Percentiles rank a stretch among this genome's conserved stretches.
These are phyloP conservation scores for Cyclocybe aegerita DNA, from an alignment of 768 basidiomycete species.

Conservation along the genomic window DNA sequence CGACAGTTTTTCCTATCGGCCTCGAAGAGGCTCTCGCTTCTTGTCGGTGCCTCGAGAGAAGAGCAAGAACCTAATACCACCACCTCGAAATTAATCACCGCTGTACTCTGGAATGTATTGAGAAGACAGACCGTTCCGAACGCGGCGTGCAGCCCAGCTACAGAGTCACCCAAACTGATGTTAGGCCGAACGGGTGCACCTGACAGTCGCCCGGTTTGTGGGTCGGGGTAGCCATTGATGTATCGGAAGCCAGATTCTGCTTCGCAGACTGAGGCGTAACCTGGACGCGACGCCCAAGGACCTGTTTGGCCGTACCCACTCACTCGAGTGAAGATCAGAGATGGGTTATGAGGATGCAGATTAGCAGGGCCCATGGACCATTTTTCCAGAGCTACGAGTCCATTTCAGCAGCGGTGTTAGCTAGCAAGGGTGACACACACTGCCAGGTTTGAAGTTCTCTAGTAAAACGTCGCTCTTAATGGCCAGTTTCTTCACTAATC, in stretches of 20 bases:
- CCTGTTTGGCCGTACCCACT: constrained; percentile 18
- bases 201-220: constrained; percentile 47
- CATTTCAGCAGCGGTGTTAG: too few relatives aligned
- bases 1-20: constrained; percentile 54
- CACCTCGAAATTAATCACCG: not conserved
- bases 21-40: constrained; percentile 27
- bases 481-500: constrained; percentile 61
- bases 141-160: constrained; percentile 71
- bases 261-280: constrained; percentile 76
- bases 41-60: constrained; percentile 45
- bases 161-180: constrained; percentile 70
- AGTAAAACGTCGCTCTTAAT: constrained; percentile 64
- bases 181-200: constrained; percentile 72
- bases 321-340: constrained; percentile 32
- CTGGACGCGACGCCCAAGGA: constrained; percentile 40
- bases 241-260: constrained; percentile 77
- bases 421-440: too few relatives aligned
- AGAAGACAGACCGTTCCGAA: constrained; percentile 60
- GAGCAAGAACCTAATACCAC: constrained; percentile 51
- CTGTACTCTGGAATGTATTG: not conserved
- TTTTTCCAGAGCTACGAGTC: too few relatives aligned
- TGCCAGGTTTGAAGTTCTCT: constrained; percentile 36
- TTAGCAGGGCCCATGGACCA: too few relatives aligned
- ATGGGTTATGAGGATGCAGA: too few relatives aligned
- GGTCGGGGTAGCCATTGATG: constrained; percentile 66